A percentile compares a stretch with the other conserved stretches of the same genome.
Conservation (phyloP, 768 basidiomycete species). For the Leucogyrophana mollusca region DNA sequence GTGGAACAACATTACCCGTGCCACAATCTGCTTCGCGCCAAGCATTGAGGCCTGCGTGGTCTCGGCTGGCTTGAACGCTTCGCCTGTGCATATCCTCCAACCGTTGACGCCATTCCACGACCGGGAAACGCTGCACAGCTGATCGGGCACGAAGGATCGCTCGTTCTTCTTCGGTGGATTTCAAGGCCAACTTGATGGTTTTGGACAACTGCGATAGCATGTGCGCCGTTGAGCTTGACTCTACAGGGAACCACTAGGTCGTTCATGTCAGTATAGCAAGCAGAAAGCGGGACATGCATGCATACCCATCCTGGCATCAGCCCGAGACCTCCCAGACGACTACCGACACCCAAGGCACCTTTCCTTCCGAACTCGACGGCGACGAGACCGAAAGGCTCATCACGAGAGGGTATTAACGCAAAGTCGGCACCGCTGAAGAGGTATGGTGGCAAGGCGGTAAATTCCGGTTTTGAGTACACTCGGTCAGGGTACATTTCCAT, state of each 20-base stretch:
- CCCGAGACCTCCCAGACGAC: conserved; percentile 91
- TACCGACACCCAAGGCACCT: conserved; percentile 93
- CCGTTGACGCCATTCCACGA: conserved; percentile 95
- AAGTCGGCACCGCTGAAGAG: conserved; percentile 95
- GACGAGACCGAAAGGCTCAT: conserved; percentile 94
- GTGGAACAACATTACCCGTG: conserved; percentile 39
- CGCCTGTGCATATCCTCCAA: conserved; percentile 94
- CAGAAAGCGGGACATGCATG: neutral
- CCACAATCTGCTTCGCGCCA: conserved; percentile 76
- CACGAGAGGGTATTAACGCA: conserved; percentile 92
- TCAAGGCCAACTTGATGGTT: conserved; percentile 92
- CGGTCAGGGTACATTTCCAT: conserved; percentile 96
- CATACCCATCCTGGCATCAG: conserved; percentile 97
- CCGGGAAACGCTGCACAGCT: conserved; percentile 94
- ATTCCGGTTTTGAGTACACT: conserved; percentile 95
- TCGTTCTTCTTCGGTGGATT: conserved; percentile 87
- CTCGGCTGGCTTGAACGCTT: conserved; percentile 72
- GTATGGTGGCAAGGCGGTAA: conserved; percentile 90
- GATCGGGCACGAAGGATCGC: conserved; percentile 92
- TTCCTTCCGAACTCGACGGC: conserved; percentile 97
- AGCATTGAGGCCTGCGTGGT: conserved; percentile 65
- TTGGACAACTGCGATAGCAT: conserved; percentile 94
- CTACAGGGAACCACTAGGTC: conserved; percentile 91
- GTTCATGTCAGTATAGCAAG: conserved; percentile 2
- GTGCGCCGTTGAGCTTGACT: conserved; percentile 88